phyloP scores from a whole-genome alignment of 108 stramenopile species.

The Chaetoceros tenuissimus region DNA sequence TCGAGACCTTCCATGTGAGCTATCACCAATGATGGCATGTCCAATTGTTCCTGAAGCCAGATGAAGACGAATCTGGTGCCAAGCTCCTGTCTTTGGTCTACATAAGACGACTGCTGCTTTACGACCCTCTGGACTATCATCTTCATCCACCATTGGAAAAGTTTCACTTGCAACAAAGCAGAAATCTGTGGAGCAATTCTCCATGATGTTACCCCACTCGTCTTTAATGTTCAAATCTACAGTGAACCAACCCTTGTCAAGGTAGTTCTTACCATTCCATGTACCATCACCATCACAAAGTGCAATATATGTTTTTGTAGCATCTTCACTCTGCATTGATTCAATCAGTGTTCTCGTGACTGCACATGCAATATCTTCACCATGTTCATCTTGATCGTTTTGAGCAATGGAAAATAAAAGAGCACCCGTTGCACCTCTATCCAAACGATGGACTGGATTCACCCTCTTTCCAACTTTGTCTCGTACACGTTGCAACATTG shows the following conservation, averaged over 20 bases:
- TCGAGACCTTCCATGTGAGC: slow-evolving; percentile 57
- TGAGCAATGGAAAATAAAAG: slow-evolving; percentile 29
- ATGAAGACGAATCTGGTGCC: slow-evolving; percentile 63
- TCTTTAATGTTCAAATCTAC: slow-evolving; percentile 29
- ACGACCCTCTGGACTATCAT: slow-evolving; percentile 20
- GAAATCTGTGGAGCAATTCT: slow-evolving; percentile 22
- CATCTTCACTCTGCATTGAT: slow-evolving; percentile 28
- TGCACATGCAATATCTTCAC: slow-evolving; percentile 12
- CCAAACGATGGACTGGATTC: slow-evolving; percentile 37
- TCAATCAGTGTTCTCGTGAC: slow-evolving; percentile 30
- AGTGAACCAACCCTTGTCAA: slow-evolving; percentile 29
- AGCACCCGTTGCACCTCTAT: slow-evolving; percentile 37
- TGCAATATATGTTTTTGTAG: slow-evolving; percentile 35
- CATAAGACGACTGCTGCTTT: slow-evolving; percentile 34
- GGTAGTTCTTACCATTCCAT: slow-evolving; percentile 22
- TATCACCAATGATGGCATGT: slow-evolving; percentile 62
- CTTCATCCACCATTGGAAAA: slow-evolving; percentile 6
- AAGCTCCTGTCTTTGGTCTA: slow-evolving; percentile 41
- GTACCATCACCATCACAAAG: slow-evolving; percentile 28
- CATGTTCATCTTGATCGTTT: slow-evolving; percentile 3
- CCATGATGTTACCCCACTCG: slow-evolving; percentile 22
- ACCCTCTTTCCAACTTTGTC: slow-evolving; percentile 26
- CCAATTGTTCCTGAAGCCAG: slow-evolving; percentile 27
- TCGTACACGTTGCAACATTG: slow-evolving; percentile 39
- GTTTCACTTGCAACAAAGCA: slow-evolving; percentile 18